Percentiles rank a stretch among this genome's conserved stretches.
Evolutionary conservation across 495 filamentous ascomycete genomes (phyloP).

Genomic region (Hypoxylon lienhwacheense): DNA sequence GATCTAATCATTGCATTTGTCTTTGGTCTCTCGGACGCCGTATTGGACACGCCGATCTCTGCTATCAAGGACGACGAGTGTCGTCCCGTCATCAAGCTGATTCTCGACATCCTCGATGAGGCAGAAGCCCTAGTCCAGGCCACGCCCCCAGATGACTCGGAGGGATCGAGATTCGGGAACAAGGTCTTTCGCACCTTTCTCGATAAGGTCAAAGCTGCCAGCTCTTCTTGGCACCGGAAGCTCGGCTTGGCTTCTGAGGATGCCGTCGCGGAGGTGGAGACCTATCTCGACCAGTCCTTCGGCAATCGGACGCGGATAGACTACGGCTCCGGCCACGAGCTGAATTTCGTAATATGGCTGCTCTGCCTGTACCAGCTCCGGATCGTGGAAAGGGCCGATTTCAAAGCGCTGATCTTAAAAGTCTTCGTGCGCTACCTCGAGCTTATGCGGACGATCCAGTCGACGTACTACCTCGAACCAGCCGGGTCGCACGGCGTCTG

Average conservation of each 20-base stretch:
- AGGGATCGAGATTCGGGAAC: conserved; percentile 92
- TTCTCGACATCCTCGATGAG: conserved; percentile 70
- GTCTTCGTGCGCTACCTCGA: conserved; percentile 80
- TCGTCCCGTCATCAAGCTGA: conserved; percentile 59
- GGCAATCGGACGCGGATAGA: conserved; percentile 89
- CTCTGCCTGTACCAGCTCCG: conserved; percentile 84
- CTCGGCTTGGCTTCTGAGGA: conserved; percentile 56
- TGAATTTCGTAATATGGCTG: conserved; percentile 95
- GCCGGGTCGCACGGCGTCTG: conserved; percentile 95
- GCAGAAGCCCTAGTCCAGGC: conserved; percentile 62
- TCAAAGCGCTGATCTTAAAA: conserved; percentile 69
- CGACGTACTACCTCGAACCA: conserved; percentile 91
- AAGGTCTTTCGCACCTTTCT: conserved; percentile 83
- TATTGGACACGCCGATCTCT: conserved; percentile 73
- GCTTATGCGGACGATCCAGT: conserved; percentile 80
- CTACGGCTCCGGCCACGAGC: conserved; percentile 95
- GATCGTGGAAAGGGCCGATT: conserved; percentile 63
- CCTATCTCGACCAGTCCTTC: conserved; percentile 80
- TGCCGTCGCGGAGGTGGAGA: conserved; percentile 68
- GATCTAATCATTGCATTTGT: conserved; percentile 78
- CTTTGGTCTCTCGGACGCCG: conserved; percentile 81
- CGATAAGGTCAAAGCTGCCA: conserved; percentile 63
- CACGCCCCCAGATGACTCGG: conserved; percentile 79
- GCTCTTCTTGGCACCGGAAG: conserved; percentile 59
- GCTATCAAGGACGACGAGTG: conserved; percentile 57